Evolutionary conservation across 495 filamentous ascomycete species (phyloP), one percentile per base, ranked within the genome.

Genomic region (Penicillium nucicola): DNA sequence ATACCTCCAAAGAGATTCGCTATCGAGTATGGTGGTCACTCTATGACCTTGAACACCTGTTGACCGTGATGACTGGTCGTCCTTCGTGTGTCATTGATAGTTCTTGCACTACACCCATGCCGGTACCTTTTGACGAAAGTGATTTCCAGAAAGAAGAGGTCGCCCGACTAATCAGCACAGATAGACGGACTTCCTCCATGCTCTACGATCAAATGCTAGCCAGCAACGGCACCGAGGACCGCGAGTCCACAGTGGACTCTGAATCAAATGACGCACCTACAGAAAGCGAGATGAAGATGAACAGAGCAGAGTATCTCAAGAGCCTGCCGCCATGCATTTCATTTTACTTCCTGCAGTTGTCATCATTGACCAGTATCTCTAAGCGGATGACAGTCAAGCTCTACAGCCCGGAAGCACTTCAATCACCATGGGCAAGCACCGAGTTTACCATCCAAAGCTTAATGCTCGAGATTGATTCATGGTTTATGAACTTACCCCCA

Each of bases 11-110:
- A 45, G 81, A 84, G 48, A 72, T 78, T 23, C 71, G 81, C 33
- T 75, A 78, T 41, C 78, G 80, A 4, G 71, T 84, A 17, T 87
- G 83, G 83, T 84, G 79, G 74, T 74, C 82, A 8, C 45, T 86
- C 13, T 80, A 80, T 50, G 76, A 72, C 5, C 49, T 86, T 15
- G 84, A 87, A 31, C 74, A 78, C 42, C 67, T 77, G 11, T 71
- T 87, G 34, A 74, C 75, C 53, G 66, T 76, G 19, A 78, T 85
- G 50, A 85, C 80, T 3, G 84, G 84, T 11, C 75, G 84, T 12
- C 83, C 82, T 5, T 78, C 75, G 15, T 79, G 75, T 50, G 77
- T 86, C 23, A 64, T 68, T 18, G 76, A 83, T 45, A 68, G 67
- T 40, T 72, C 78, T 52, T 81, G 75, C 55, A 79, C 75, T 33